phyloP scores from a whole-genome alignment of 1,139 yeast species.

The Hanseniaspora sp. region DNA sequence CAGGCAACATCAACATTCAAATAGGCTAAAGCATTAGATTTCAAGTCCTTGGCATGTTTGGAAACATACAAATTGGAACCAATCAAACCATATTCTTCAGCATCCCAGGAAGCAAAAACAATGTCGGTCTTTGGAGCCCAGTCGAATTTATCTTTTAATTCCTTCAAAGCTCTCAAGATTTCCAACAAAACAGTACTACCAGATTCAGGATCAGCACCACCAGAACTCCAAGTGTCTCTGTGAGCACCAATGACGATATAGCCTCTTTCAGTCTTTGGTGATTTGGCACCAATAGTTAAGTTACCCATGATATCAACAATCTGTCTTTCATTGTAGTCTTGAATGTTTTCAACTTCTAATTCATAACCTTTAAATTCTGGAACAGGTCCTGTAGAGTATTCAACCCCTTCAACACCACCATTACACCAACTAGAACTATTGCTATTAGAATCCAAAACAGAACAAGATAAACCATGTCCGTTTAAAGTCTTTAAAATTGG shows the following conservation, averaged over 20 bases:
- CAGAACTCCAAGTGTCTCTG: constrained; percentile 67
- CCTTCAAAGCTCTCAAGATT: constrained; percentile 44
- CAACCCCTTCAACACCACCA: constrained; percentile 39
- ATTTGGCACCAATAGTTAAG: constrained; percentile 39
- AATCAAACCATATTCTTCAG: constrained; percentile 56
- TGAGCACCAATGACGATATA: constrained; percentile 52
- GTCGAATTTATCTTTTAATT: constrained; percentile 37
- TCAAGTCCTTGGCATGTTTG: constrained; percentile 31
- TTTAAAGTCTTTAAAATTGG: constrained; percentile 46
- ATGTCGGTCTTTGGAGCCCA: constrained; percentile 59
- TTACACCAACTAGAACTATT: constrained; percentile 31
- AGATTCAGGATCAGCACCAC: constrained; percentile 62
- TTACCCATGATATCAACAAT: constrained; percentile 49
- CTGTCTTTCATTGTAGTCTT: constrained; percentile 49
- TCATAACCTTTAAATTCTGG: constrained; percentile 29
- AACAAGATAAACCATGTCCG: constrained; percentile 41
- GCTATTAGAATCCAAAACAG: constrained; percentile 21
- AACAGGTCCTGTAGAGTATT: constrained; percentile 55
- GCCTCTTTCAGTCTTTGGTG: constrained; percentile 34
- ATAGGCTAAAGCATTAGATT: constrained; percentile 43
- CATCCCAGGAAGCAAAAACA: constrained; percentile 59
- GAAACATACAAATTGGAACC: constrained; percentile 67
- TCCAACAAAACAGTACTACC: constrained; percentile 54
- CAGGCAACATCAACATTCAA: constrained; percentile 54
- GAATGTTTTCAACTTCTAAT: constrained; percentile 44